Evolutionary conservation across 352 stramenopile genomes (phyloP).

Genomic region (Phytophthora pinifolia): DNA sequence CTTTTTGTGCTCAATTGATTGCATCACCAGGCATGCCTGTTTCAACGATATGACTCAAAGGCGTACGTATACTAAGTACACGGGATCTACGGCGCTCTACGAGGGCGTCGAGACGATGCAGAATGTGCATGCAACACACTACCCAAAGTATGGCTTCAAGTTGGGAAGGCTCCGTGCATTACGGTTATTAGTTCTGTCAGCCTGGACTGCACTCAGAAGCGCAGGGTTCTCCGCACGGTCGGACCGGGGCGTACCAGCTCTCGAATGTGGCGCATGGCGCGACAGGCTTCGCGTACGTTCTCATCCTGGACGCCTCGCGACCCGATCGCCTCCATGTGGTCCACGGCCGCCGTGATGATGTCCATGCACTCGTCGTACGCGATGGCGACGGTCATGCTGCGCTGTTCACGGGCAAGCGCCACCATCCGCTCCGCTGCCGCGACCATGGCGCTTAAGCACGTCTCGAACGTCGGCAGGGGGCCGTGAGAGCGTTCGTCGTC

Average conservation of each 20-base stretch:
- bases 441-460: constrained; percentile 24
- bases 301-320: constrained; percentile 6
- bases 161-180: too few species aligned
- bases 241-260: constrained; percentile 26
- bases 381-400: constrained; percentile 28
- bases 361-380: constrained; percentile 39
- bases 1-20: too few species aligned
- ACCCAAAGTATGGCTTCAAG: background rate
- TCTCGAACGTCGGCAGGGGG: constrained; percentile 16
- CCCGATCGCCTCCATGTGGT: constrained; percentile 26
- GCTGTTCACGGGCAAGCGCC: constrained; percentile 15
- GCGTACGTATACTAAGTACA: too few species aligned
- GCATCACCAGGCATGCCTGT: too few species aligned
- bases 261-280: constrained; percentile 28
- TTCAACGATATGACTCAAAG: too few species aligned
- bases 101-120: too few species aligned
- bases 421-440: constrained; percentile 30
- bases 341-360: constrained; percentile 31
- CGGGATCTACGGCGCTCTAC: too few species aligned
- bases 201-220: constrained; percentile 16
- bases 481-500: background rate
- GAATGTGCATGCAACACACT: too few species aligned
- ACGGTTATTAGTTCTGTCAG: too few species aligned
- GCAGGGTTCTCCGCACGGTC: constrained; percentile 29
- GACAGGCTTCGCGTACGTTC: constrained; percentile 21